phyloP scores from a whole-genome alignment of 2,329 filamentous ascomycete genomes.

The Hypoxylon sp. region DNA sequence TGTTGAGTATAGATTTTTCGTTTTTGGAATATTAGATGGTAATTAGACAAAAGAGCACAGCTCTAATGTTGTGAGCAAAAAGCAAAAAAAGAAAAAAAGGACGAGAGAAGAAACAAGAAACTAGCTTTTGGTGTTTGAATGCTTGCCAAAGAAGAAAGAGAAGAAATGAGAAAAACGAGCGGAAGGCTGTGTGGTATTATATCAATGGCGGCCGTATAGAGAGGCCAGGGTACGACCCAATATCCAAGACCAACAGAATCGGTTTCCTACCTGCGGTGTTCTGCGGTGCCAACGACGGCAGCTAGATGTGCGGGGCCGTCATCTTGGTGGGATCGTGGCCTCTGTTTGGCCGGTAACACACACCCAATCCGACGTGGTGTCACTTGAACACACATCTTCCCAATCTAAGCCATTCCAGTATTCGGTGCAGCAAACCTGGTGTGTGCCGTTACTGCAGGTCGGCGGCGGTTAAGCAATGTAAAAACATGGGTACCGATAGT shows the following conservation, averaged over 20 bases:
- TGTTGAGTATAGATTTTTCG: slow-evolving; percentile 55
- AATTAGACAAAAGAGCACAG: slow-evolving; percentile 65
- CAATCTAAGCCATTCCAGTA: slow-evolving; percentile 47
- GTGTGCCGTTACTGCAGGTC: slow-evolving; percentile 57
- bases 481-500: slow-evolving; percentile 45
- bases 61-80: slow-evolving; percentile 59
- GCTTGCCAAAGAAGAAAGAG: slow-evolving; percentile 77
- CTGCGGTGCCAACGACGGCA: slow-evolving; percentile 45
- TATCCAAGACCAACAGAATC: slow-evolving; percentile 44
- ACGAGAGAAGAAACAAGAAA: slow-evolving; percentile 66
- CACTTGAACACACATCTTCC: slow-evolving; percentile 46
- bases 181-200: slow-evolving; percentile 61
- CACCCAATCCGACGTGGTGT: slow-evolving; percentile 48
- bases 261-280: slow-evolving; percentile 39
- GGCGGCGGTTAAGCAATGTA: slow-evolving; percentile 59
- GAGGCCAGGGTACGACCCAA: slow-evolving; percentile 53
- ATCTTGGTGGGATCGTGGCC: slow-evolving; percentile 35
- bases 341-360: slow-evolving; percentile 51
- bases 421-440: slow-evolving; percentile 50
- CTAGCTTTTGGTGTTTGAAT: slow-evolving; percentile 68
- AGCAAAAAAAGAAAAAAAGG: slow-evolving; percentile 58
- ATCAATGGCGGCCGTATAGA: slow-evolving; percentile 56
- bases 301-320: slow-evolving; percentile 47
- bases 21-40: slow-evolving; percentile 56
- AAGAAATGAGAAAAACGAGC: slow-evolving; percentile 59